Evolutionary conservation across 441 rosid genomes (phyloP).

Genomic region (Erodium moschatum): DNA sequence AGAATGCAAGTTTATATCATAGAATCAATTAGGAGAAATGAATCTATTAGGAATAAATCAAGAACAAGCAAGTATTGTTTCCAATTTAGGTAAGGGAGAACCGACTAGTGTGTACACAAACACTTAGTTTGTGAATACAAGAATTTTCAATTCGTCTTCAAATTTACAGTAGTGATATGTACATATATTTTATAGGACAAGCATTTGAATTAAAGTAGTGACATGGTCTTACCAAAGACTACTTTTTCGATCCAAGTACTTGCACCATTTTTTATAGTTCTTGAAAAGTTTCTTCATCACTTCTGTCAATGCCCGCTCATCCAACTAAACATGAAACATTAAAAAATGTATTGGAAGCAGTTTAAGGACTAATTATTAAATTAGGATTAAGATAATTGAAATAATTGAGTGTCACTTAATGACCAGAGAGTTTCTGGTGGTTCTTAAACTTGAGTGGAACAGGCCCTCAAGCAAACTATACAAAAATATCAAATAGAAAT

Average conservation of each 20-base stretch:
- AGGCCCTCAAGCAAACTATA: no score
- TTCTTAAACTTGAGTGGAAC: no score
- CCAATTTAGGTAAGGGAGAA: no score
- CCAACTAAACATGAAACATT: constrained; percentile 46
- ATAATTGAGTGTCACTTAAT: no score
- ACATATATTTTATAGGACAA: no score
- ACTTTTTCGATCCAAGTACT: constrained; percentile 84
- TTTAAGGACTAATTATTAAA: not conserved
- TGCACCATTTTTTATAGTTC: constrained; percentile 98
- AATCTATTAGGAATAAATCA: not conserved
- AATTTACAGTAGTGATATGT: no score
- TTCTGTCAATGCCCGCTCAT: constrained; percentile 85
- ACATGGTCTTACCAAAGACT: constrained; percentile 68
- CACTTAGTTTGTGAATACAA: no score
- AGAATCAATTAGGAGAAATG: not conserved
- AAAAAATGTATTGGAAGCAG: not conserved
- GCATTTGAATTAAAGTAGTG: not conserved
- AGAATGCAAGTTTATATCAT: not conserved
- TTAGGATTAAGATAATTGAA: not conserved
- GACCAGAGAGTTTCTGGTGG: no score
- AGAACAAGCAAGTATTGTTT: not conserved
- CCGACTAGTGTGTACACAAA: no score
- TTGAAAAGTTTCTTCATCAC: constrained; percentile 98
- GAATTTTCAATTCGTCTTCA: no score
- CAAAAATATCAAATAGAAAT: no score